phyloP scores from a whole-genome alignment of 2,329 filamentous ascomycete species.

The Colletotrichum liriopes region DNA sequence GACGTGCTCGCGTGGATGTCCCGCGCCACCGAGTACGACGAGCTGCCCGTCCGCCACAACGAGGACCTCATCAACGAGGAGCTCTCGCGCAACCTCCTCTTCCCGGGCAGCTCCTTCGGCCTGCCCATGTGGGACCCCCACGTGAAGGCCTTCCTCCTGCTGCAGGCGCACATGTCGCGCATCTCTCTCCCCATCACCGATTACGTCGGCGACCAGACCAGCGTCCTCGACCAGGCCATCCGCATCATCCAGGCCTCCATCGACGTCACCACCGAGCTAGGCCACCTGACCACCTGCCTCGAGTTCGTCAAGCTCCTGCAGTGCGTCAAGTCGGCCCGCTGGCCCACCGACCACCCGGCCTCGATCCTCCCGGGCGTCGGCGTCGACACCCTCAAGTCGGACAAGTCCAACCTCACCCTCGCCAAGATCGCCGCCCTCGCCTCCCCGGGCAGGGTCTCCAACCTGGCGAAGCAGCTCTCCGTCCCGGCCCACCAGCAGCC shows the following conservation, averaged over 20 bases:
- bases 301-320: slow-evolving; percentile 91
- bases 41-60: slow-evolving; percentile 97
- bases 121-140: slow-evolving; percentile 99
- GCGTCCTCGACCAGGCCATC: slow-evolving; percentile 94
- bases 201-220: slow-evolving; percentile 94
- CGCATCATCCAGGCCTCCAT: slow-evolving; percentile 97
- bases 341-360: slow-evolving; percentile 86
- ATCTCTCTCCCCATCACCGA: slow-evolving; percentile 95
- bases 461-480: slow-evolving; percentile 66
- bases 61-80: slow-evolving; percentile 98
- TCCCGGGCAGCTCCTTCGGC: slow-evolving; percentile 71
- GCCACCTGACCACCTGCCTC: slow-evolving; percentile 81
- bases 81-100: slow-evolving; percentile 84
- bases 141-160: slow-evolving; percentile 92
- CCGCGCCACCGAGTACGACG: slow-evolving; percentile 94
- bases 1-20: slow-evolving; percentile 95
- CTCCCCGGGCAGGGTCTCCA: slow-evolving; percentile 53
- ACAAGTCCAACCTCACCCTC: slow-evolving; percentile 57
- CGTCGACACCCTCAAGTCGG: slow-evolving; percentile 56
- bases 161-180: slow-evolving; percentile 95
- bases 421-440: slow-evolving; percentile 58
- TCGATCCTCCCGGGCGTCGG: slow-evolving; percentile 85
- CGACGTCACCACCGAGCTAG: slow-evolving; percentile 93
- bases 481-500: slow-evolving; percentile 62
- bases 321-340: slow-evolving; percentile 92